Base-by-base conservation (phyloP, 495 filamentous ascomycete genomes). In the Delitschia confertaspora region DNA sequence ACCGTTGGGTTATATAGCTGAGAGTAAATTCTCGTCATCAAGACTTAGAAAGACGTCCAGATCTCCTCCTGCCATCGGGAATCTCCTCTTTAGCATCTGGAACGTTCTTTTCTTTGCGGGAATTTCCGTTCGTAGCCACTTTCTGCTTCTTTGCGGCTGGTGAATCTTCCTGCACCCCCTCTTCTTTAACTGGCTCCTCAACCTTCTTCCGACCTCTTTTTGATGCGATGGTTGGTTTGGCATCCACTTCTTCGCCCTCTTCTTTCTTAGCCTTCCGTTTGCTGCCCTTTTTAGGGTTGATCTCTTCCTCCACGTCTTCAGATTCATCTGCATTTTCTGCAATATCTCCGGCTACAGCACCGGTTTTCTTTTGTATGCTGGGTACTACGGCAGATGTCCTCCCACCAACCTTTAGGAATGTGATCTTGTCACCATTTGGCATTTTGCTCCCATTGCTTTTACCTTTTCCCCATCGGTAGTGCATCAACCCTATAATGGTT, bases 311-410 rank as follows among this genome's bases (percentile, higher is more conserved):
- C 4, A 29, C 37, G n/a, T 59, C 49, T 21, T 51, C 39, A 10
- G 9, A 34, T 1, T 40, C 47, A 42, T 51, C 30, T 30, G 40
- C 25, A 14, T 53, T 57, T 10, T 51, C 45, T 3, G 21, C 38
- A 3, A 64, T 53, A 36, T 66, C 65, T 4, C 50, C 63, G 20
- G 65, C 62, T 17, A 64, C 62, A 19, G 67, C 60, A 11, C 71
- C 75, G 0, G 76, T 79, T 69, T 93, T 93, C 65, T 88, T 91
- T 67, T 96, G 91, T 20, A 88, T 66, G 42, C 71, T 78, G 0
- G 84, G 86, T 5, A 89, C 85, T 24, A 91, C 77, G 19, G 85
- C 89, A 49, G 83, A 93, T 2, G 91, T 95, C 47, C 91, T 71
- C 2, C 86, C 85, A 3, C 88, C 87, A 4, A 95, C 88, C 9